Evolutionary conservation across 2,329 filamentous ascomycete genomes (phyloP).

Genomic region (Allantophomopsis cytisporea): DNA sequence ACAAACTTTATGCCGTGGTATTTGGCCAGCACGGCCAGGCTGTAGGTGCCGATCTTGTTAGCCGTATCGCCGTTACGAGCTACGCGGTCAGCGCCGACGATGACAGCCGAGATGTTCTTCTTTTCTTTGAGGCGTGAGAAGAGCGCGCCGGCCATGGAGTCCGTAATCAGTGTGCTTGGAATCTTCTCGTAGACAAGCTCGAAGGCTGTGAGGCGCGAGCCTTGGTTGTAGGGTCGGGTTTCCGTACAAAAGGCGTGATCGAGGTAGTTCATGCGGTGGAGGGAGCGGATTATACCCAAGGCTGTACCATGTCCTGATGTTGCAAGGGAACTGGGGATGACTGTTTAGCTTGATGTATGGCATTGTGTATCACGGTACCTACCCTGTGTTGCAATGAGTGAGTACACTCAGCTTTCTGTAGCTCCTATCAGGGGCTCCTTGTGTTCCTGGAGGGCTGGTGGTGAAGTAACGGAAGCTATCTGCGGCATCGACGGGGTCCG

Average conservation of each 20-base stretch:
- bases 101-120: conserved; percentile 67
- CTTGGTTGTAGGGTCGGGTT: conserved; percentile 95
- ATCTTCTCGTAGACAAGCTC: conserved; percentile 92
- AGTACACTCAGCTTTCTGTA: conserved; percentile 60
- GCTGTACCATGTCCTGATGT: conserved; percentile 98
- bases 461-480: conserved; percentile 17
- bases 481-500: conserved; percentile 5
- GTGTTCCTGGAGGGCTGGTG: conserved; percentile 21
- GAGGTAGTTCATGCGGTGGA: conserved; percentile 52
- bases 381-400: conserved; percentile 97
- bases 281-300: conserved; percentile 79
- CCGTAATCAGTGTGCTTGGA: conserved; percentile 81
- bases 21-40: conserved; percentile 77
- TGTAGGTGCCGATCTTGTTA: conserved; percentile 96
- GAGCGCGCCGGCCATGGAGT: conserved; percentile 90
- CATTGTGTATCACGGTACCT: conserved; percentile 11
- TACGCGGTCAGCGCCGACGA: conserved; percentile 90
- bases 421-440: conserved; percentile 27
- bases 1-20: conserved; percentile 88
- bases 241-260: conserved; percentile 91
- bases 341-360: too few relatives aligned
- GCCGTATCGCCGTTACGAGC: conserved; percentile 95
- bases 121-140: conserved; percentile 48
- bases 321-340: conserved; percentile 55
- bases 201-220: conserved; percentile 85